These are phyloP conservation scores for Euphrasia arctica DNA, from an alignment of 305 asterid genomes.

Conservation along the genomic window DNA sequence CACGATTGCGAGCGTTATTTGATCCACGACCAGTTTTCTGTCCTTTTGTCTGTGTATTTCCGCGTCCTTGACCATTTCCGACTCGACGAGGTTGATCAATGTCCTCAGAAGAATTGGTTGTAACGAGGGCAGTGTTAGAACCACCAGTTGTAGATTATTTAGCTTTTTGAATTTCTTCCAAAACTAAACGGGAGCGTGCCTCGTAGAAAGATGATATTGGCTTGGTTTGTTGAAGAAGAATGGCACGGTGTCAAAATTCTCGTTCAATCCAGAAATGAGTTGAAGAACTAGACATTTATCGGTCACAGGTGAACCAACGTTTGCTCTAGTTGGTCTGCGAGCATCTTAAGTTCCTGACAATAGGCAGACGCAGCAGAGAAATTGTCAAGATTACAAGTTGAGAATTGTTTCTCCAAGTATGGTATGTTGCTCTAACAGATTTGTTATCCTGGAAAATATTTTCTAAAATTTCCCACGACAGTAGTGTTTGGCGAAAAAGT, in stretches of 20 bases:
- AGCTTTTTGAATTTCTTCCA: too few relatives aligned
- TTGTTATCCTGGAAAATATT: neutral
- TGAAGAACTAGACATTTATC: neutral
- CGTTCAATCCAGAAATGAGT: neutral
- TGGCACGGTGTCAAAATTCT: neutral
- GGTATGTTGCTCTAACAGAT: neutral
- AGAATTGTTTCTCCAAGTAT: neutral
- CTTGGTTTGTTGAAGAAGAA: neutral
- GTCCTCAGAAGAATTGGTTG: too few relatives aligned
- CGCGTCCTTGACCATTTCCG: too few relatives aligned
- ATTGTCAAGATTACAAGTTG: neutral
- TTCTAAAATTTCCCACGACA: neutral
- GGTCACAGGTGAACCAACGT: neutral
- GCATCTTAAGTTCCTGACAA: neutral
- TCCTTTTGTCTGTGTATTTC: too few relatives aligned
- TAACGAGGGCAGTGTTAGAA: too few relatives aligned
- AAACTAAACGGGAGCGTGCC: neutral
- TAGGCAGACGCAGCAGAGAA: neutral
- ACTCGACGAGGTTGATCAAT: too few relatives aligned
- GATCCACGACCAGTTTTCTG: too few relatives aligned
- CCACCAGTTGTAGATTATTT: too few relatives aligned
- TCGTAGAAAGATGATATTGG: neutral
- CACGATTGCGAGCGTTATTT: too few relatives aligned
- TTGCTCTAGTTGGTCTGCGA: neutral
- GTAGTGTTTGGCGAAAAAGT: neutral